Base-by-base conservation (phyloP, 495 filamentous ascomycete species). In the Arthonia radiata region DNA sequence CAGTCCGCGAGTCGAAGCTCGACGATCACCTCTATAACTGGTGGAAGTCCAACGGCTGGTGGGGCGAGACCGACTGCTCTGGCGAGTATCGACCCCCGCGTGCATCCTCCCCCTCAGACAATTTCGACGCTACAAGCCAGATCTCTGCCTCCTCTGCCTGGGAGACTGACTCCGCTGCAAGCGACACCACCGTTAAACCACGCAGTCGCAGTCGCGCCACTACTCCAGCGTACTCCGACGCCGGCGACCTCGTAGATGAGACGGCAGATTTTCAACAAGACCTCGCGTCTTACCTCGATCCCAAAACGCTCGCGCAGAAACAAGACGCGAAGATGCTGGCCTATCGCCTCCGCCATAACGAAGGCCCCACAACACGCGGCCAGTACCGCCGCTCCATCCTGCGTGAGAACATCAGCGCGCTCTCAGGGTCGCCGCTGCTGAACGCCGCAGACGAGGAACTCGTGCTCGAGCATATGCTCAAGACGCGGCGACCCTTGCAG, bases 271-370 rank as follows among this genome's bases (percentile, higher is more conserved):
- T 59, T 4, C 53, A 64, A 8, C 49, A 81, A n/a, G 67, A 71
- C 27, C 52, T 71, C 19, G 74, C 83, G 5, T 57, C 62, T n/a
- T 65, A 94, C 0, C 67, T 97, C 2, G 61, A 90, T 37, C 89
- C 89, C 0, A 64, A 66, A 25, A 74, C 64, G 22, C 55, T 64
- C 0, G 74, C 82, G 30, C 71, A 82, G 29, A 61, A 68, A 19
- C 62, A 76, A 18, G 75, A 91, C 44, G 86, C 89, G 2, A 62
- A 63, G 17, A 59, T 83, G 6, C 60, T 94, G 2, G 72, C 83
- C 8, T 72, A 76, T 2, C 83, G 83, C 43, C 60, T 97, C 8
- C n/a, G n/a, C n/a, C 49, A 54, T 11, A 64, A 62, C 27, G 49
- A 63, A 4, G 40, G 33, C 18, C 46, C 46, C 10, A 45, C 91